These are phyloP conservation scores for Nissolia schottii DNA, from an alignment of 306 rosid genomes.

Conservation along the genomic window DNA sequence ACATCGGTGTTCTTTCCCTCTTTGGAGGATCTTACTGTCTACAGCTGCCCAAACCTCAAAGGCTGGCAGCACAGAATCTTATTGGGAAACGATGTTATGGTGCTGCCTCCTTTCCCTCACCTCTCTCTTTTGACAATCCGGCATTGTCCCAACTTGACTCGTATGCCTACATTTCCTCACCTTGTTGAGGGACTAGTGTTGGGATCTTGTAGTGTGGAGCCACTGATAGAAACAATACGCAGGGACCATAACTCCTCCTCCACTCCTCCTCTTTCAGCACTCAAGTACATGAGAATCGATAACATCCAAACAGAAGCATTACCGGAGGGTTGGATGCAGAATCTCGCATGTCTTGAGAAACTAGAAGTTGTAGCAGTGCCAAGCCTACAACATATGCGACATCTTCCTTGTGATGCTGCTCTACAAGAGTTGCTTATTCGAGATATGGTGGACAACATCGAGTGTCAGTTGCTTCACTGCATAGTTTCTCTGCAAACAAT, in stretches of 20 bases:
- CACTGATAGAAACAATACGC: background rate
- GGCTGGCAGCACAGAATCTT: background rate
- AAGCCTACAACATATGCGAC: background rate
- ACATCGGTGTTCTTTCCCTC: background rate
- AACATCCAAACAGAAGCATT: background rate
- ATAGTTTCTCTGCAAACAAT: background rate
- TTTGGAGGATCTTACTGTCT: background rate
- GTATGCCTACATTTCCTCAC: background rate
- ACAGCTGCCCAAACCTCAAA: background rate
- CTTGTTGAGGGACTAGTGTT: background rate
- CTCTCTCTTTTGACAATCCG: background rate
- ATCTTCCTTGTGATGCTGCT: background rate
- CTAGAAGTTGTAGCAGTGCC: background rate
- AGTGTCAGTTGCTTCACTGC: background rate
- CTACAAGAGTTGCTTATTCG: background rate
- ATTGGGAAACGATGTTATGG: background rate
- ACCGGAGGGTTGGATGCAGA: background rate
- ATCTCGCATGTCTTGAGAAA: background rate
- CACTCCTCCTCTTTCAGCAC: background rate
- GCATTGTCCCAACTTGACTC: background rate
- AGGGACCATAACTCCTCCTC: background rate
- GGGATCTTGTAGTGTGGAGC: background rate
- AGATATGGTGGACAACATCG: background rate
- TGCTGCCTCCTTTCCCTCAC: background rate
- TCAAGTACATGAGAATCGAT: background rate